Percentiles rank a stretch among this genome's conserved stretches.
These are phyloP conservation scores for Phyllostachys edulis DNA, from an alignment of 176 grass and related monocot species.

Conservation along the genomic window DNA sequence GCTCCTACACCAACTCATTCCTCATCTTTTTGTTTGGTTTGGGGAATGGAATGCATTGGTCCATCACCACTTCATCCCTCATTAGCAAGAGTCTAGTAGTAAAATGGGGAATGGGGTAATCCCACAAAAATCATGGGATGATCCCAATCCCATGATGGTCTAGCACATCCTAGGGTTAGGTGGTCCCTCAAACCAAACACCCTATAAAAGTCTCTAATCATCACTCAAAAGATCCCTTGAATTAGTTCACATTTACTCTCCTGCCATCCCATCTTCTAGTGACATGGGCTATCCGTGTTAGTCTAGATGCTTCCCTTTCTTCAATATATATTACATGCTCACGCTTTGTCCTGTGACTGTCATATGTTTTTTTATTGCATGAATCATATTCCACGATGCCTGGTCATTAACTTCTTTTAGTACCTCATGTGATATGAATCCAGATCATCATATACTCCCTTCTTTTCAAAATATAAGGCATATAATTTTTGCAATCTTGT, in stretches of 20 bases:
- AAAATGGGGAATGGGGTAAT: not conserved
- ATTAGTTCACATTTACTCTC: not conserved
- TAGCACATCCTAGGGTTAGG: not conserved
- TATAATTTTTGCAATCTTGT: not conserved
- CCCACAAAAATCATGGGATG: not conserved
- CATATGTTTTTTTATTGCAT: not conserved
- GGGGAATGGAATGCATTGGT: no score
- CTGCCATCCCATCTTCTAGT: not conserved
- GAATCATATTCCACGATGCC: not conserved
- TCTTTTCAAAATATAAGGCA: not conserved
- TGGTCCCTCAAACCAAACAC: not conserved
- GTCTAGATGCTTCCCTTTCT: not conserved
- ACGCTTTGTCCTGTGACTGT: not conserved
- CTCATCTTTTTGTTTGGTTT: no score
- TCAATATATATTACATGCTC: slow-evolving; percentile 1
- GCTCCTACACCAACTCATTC: not conserved
- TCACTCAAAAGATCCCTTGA: not conserved
- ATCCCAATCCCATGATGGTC: not conserved
- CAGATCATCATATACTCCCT: not conserved
- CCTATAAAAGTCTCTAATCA: no score
- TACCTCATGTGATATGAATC: no score
- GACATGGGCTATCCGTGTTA: not conserved
- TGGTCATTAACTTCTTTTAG: not conserved
- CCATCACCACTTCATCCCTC: no score
- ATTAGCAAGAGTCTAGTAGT: not conserved